phyloP scores from a whole-genome alignment of 2,329 filamentous ascomycete genomes.

The Penicillium hordei region DNA sequence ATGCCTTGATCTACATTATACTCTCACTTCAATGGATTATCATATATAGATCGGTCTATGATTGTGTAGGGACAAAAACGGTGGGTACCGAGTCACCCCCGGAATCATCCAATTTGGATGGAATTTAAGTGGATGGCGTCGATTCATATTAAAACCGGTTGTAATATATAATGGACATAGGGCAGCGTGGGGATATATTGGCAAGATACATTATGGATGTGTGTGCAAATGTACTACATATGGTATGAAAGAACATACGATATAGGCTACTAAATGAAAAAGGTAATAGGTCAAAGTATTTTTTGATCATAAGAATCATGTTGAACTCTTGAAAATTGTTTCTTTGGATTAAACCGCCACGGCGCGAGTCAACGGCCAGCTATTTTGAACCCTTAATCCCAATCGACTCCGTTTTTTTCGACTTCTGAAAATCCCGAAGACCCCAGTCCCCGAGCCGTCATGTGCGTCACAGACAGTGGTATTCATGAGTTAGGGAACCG shows the following conservation, averaged over 20 bases:
- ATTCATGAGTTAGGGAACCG: constrained; percentile 34
- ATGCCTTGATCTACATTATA: background rate
- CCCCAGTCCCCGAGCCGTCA: constrained; percentile 31
- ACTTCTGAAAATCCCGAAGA: constrained; percentile 34
- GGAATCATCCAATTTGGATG: background rate
- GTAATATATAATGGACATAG: background rate
- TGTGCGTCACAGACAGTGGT: constrained; percentile 41
- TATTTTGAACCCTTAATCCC: constrained; percentile 45
- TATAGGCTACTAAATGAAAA: constrained; percentile 6
- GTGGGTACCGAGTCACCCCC: background rate
- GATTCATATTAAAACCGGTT: background rate
- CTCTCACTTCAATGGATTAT: background rate
- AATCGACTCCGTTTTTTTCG: constrained; percentile 41
- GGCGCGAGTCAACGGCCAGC: constrained; percentile 43
- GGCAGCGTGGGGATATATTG: background rate
- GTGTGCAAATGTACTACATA: no score
- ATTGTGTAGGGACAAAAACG: background rate
- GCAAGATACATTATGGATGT: background rate
- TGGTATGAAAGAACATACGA: background rate
- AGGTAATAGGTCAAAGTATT: constrained; percentile 22
- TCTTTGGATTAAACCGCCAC: constrained; percentile 46
- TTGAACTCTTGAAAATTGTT: constrained; percentile 40
- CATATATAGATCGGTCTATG: background rate
- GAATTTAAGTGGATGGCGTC: background rate
- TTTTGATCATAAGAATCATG: constrained; percentile 34